Conservation (phyloP, 1,139 yeast species). For the Kurtzmaniella quercitrusa region DNA sequence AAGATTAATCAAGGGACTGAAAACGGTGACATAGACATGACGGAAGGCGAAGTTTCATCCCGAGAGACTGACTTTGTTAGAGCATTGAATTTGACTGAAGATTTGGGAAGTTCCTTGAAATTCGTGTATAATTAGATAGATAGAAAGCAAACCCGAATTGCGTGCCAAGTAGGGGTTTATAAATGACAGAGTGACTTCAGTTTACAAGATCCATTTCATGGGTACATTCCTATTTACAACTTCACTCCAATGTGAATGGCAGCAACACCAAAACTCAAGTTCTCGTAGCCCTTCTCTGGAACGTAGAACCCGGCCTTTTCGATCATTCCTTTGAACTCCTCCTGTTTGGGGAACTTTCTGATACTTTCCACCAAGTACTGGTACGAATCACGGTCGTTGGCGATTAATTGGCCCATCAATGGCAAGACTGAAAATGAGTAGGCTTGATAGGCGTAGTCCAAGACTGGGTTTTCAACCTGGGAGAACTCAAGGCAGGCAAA, state of each 20-base stretch:
- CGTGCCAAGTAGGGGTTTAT: too few relatives aligned
- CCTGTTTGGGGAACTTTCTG: conserved; percentile 87
- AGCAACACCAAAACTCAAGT: conserved; percentile 93
- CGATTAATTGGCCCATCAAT: conserved; percentile 90
- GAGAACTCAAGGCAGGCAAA: conserved; percentile 95
- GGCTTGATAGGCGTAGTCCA: conserved; percentile 75
- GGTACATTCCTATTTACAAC: conserved; percentile 25
- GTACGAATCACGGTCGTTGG: conserved; percentile 92
- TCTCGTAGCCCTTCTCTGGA: conserved; percentile 85
- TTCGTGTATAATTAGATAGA: conserved; percentile 17
- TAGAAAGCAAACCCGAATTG: conserved; percentile 3
- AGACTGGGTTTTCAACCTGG: conserved; percentile 75
- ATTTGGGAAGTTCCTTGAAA: conserved; percentile 19
- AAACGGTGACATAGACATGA: conserved; percentile 21
- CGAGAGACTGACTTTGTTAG: conserved; percentile 16
- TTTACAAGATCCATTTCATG: too few relatives aligned
- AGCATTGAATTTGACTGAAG: conserved; percentile 31
- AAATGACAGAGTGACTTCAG: too few relatives aligned
- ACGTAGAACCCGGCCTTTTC: conserved; percentile 91
- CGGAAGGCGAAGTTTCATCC: conserved; percentile 7
- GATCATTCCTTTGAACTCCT: conserved; percentile 85
- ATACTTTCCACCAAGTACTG: conserved; percentile 95
- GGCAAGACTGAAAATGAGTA: conserved; percentile 89
- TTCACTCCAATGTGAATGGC: conserved; percentile 96
- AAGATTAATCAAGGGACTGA: too few relatives aligned